A percentile compares a stretch with the other conserved stretches of the same genome.
These are phyloP conservation scores for Rhizopogon rudus DNA, from an alignment of 768 basidiomycete genomes.

Conservation along the genomic window DNA sequence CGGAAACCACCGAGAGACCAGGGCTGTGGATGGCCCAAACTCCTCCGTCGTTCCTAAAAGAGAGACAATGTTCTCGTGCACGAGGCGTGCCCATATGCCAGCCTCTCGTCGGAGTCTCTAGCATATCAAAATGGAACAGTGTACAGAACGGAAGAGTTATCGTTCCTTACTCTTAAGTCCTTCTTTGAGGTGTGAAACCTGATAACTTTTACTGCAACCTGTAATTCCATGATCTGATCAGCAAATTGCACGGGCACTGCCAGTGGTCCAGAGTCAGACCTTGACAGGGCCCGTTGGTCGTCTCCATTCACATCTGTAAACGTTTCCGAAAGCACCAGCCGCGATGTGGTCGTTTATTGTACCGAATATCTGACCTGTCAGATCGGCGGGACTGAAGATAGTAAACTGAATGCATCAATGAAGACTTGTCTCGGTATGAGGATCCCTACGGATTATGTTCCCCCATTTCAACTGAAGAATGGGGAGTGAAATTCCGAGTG, in stretches of 20 bases:
- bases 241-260: no score
- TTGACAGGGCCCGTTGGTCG: not conserved
- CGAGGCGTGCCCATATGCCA: conserved; percentile 14
- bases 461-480: not conserved
- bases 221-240: not conserved
- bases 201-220: conserved; percentile 1
- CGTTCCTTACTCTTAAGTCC: not conserved
- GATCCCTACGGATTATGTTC: not conserved
- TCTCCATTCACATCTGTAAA: conserved; percentile 1
- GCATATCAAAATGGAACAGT: not conserved
- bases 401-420: not conserved
- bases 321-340: not conserved
- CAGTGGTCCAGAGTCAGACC: no score
- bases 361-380: not conserved
- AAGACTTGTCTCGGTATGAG: not conserved
- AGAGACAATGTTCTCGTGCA: conserved; percentile 14
- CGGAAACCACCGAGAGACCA: conserved; percentile 1
- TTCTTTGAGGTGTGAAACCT: no score
- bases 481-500: no score
- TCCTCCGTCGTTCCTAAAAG: conserved; percentile 10
- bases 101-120: conserved; percentile 14
- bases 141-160: not conserved
- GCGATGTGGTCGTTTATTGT: not conserved
- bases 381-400: not conserved
- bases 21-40: not conserved